phyloP scores from a whole-genome alignment of 192 early-diverging fungal species.

The Bifiguratus adelaidae region DNA sequence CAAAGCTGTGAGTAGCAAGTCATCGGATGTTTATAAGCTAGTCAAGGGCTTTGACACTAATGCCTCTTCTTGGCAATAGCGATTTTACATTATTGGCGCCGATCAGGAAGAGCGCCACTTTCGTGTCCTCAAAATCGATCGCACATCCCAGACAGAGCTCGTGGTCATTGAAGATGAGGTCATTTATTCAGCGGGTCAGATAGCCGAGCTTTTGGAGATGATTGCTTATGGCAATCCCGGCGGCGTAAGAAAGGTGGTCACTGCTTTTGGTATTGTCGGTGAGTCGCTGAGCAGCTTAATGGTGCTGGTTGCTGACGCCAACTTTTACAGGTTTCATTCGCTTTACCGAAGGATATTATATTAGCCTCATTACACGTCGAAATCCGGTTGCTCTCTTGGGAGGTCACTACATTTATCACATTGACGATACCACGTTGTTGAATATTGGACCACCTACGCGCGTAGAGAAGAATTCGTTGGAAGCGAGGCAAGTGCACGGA shows the following conservation, averaged over 20 bases:
- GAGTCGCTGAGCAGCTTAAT: neutral
- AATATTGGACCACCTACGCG: slow-evolving; percentile 53
- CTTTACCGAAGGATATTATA: slow-evolving; percentile 90
- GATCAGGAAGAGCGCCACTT: slow-evolving; percentile 65
- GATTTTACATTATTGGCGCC: slow-evolving; percentile 78
- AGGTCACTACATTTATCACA: slow-evolving; percentile 92
- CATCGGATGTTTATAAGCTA: neutral
- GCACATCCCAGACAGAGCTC: slow-evolving; percentile 56
- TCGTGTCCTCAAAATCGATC: slow-evolving; percentile 82
- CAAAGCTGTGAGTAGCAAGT: slow-evolving; percentile 42
- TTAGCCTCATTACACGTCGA: slow-evolving; percentile 73
- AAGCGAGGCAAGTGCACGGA: slow-evolving; percentile 35
- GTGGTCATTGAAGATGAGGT: slow-evolving; percentile 71
- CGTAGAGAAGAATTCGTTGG: slow-evolving; percentile 63
- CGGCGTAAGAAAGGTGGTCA: slow-evolving; percentile 60
- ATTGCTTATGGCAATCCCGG: slow-evolving; percentile 68
- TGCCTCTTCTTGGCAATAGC: slow-evolving; percentile 18
- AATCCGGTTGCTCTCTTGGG: slow-evolving; percentile 86
- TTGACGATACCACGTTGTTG: slow-evolving; percentile 78
- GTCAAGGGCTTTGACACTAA: neutral
- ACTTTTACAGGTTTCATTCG: slow-evolving; percentile 78
- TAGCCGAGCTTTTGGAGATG: slow-evolving; percentile 60
- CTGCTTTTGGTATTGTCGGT: slow-evolving; percentile 65
- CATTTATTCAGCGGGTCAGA: slow-evolving; percentile 61
- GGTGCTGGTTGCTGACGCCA: no score